Evolutionary conservation across 257 asterid species (phyloP).

Genomic region (Fraxinus americana): DNA sequence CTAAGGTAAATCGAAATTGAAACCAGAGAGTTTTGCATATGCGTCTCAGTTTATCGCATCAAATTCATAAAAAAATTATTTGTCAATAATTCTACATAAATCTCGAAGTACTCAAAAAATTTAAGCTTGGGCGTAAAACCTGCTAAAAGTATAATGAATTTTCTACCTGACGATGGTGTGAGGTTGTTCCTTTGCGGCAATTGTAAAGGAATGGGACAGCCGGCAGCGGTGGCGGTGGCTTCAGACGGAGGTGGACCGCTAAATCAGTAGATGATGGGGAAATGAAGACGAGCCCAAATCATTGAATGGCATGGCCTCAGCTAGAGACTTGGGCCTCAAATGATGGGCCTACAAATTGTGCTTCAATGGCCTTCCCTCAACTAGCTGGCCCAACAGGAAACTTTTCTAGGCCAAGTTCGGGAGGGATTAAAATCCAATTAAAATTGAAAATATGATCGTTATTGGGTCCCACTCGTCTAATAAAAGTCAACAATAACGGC

Average conservation of each 20-base stretch:
- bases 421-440: too few relatives aligned
- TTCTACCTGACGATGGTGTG: background rate
- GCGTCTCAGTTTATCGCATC: background rate
- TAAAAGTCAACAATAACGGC: too few relatives aligned
- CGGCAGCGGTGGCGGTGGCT: background rate
- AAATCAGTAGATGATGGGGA: background rate
- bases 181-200: background rate
- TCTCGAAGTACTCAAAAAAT: background rate
- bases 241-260: background rate
- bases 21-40: background rate
- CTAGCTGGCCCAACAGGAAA: too few relatives aligned
- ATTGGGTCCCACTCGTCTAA: too few relatives aligned
- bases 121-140: background rate
- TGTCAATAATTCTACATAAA: background rate
- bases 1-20: background rate
- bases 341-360: background rate
- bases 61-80: background rate
- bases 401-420: too few relatives aligned
- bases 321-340: background rate
- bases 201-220: background rate
- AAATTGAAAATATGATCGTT: too few relatives aligned
- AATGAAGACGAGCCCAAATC: background rate
- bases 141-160: background rate
- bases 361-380: too few relatives aligned
- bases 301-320: background rate